These are phyloP conservation scores for Tagetes patula DNA, from an alignment of 129 eudicot genomes.

Conservation along the genomic window DNA sequence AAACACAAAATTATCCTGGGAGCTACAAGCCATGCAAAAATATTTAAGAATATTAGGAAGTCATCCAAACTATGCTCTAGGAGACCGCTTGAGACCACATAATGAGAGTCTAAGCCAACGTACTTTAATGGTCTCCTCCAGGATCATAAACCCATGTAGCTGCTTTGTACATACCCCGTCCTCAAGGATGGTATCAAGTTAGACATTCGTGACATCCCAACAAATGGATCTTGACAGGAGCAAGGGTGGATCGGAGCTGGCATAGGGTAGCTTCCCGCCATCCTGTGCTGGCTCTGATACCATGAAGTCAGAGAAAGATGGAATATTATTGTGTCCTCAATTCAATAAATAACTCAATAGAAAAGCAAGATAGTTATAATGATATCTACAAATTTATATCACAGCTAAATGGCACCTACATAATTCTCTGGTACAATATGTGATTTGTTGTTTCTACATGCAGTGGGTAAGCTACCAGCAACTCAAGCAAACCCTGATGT, in stretches of 20 bases:
- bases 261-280: too few relatives aligned
- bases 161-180: not conserved
- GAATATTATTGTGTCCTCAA: not conserved
- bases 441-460: conserved; percentile 27
- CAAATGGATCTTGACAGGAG: too few relatives aligned
- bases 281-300: not conserved
- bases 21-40: too few relatives aligned
- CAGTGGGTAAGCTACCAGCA: conserved; percentile 92
- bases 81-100: too few relatives aligned
- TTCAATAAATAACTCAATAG: not conserved
- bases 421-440: not conserved
- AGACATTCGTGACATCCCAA: too few relatives aligned
- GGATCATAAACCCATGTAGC: not conserved
- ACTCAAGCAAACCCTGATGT: conserved; percentile 64
- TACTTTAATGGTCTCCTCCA: too few relatives aligned
- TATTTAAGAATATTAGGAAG: too few relatives aligned
- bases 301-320: not conserved
- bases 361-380: not conserved
- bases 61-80: too few relatives aligned
- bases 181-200: not conserved
- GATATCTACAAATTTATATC: not conserved
- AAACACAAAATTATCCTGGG: too few relatives aligned
- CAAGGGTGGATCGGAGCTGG: too few relatives aligned
- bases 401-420: not conserved
- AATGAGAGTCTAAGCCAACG: too few relatives aligned